phyloP scores from a whole-genome alignment of 192 early-diverging fungal genomes.

The Podila verticillata region DNA sequence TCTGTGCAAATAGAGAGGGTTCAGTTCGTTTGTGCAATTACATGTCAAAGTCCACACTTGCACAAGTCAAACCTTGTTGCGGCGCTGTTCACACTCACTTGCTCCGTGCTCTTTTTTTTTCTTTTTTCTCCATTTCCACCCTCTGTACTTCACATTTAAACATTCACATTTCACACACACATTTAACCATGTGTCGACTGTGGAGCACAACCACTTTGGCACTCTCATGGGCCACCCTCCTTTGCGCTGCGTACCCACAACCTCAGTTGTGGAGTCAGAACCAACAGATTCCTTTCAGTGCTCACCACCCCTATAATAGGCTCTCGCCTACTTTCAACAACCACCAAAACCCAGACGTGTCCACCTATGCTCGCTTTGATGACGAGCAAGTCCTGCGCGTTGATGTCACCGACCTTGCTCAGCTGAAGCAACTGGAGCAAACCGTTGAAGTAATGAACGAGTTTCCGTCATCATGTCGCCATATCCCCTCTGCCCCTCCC shows the following conservation, averaged over 20 bases:
- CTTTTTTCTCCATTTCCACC: not conserved
- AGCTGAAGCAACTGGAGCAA: conserved; percentile 23
- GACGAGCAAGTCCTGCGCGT: conserved; percentile 33
- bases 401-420: conserved; percentile 18
- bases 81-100: not conserved
- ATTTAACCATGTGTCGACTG: conserved; percentile 15
- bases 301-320: not conserved
- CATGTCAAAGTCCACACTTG: no score
- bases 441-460: conserved; percentile 22
- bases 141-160: not conserved
- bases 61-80: not conserved
- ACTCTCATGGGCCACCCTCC: conserved; percentile 12
- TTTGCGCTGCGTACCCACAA: conserved; percentile 17
- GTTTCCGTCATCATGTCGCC: not conserved
- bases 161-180: not conserved
- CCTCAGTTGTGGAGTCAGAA: conserved; percentile 3
- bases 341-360: not conserved
- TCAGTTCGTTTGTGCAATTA: not conserved
- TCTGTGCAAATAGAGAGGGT: conserved; percentile 11
- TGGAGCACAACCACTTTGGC: conserved; percentile 19
- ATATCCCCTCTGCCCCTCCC: not conserved
- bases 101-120: not conserved
- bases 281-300: conserved; percentile 11
- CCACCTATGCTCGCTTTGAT: conserved; percentile 31
- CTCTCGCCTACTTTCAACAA: not conserved